Evolutionary conservation across 2,329 filamentous ascomycete genomes (phyloP), one percentile per base, ranked within the genome.

Genomic region (Venturia aucupariae): DNA sequence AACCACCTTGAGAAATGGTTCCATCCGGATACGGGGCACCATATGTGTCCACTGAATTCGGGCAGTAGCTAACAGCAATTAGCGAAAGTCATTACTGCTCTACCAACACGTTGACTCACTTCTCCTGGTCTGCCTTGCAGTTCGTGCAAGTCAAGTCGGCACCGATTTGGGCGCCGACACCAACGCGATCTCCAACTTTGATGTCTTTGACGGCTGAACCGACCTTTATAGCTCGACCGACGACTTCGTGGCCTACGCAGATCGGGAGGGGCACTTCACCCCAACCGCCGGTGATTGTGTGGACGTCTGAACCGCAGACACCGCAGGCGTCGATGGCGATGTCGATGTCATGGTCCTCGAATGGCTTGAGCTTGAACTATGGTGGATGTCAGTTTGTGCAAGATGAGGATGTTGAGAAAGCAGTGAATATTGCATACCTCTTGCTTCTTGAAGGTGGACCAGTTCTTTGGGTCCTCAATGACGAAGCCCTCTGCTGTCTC

Each of bases 261-360:
- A 88, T 79, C 57, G 86, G 86, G 41, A 82, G 75, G 63, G 84
- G 86, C 48, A 81, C 83, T 42, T 77, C 79, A 65, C 84, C 86
- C 87, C 87, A 90, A 67, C 87, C 86, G 64, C 80, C 79, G 64
- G 71, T 76, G 69, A 79, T 80, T 68, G 75, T 80, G 73, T 81
- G 79, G 38, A 80, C 71, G 67, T 81, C 79, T 48, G 75, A 78
- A 61, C 76, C 78, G 73, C 80, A 82, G 64, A 82, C 80, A 72
- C 90, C 89, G 72, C 90, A 93, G 73, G 84, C 87, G 69, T 92
- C 86, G 71, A 96, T 88, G 80, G 92, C 89, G 77, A 96, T 85
- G 74, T 96, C 91, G 70, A 96, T 85, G 73, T 96, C 91, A 76
- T 90, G 84, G 74, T 92, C 90, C 68, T 88, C 90, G 74, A 95